Evolutionary conservation across 352 stramenopile genomes (phyloP).

Genomic region (Bremia lactucae): DNA sequence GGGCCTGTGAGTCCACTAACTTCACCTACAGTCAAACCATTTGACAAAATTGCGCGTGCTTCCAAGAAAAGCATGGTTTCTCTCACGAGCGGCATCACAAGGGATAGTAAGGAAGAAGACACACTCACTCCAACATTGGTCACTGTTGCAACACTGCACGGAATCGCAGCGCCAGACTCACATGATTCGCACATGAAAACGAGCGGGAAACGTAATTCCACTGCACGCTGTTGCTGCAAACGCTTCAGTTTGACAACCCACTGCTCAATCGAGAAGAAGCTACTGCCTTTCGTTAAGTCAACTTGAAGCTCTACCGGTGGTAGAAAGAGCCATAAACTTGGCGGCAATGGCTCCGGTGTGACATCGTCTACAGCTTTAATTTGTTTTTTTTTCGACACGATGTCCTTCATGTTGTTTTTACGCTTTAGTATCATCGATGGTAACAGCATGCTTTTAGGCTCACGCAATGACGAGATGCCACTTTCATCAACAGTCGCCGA

Average conservation of each 20-base stretch:
- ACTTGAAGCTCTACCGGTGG: constrained; percentile 32
- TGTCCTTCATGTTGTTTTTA: background rate
- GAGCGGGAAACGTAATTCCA: constrained; percentile 41
- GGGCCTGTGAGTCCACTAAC: constrained; percentile 26
- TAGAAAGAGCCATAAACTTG: constrained; percentile 57
- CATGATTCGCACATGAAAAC: constrained; percentile 54
- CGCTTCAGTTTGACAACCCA: constrained; percentile 34
- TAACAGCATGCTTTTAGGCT: background rate
- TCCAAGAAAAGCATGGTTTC: constrained; percentile 57
- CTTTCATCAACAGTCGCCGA: constrained; percentile 17
- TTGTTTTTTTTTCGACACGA: background rate
- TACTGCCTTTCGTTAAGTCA: constrained; percentile 7
- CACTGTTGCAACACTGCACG: constrained; percentile 12
- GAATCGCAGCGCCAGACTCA: constrained; percentile 8
- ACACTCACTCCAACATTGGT: constrained; percentile 23
- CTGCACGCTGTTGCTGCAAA: constrained; percentile 21
- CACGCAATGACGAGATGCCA: background rate
- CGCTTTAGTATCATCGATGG: constrained; percentile 9
- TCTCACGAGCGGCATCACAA: constrained; percentile 50
- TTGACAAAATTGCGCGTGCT: constrained; percentile 34
- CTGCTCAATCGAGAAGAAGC: constrained; percentile 29
- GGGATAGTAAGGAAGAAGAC: constrained; percentile 34
- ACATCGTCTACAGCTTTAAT: background rate
- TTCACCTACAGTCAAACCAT: constrained; percentile 21
- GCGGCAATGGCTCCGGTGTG: constrained; percentile 23